These are phyloP conservation scores for Seiridium unicorne DNA, from an alignment of 2,329 filamentous ascomycete genomes.

Conservation along the genomic window DNA sequence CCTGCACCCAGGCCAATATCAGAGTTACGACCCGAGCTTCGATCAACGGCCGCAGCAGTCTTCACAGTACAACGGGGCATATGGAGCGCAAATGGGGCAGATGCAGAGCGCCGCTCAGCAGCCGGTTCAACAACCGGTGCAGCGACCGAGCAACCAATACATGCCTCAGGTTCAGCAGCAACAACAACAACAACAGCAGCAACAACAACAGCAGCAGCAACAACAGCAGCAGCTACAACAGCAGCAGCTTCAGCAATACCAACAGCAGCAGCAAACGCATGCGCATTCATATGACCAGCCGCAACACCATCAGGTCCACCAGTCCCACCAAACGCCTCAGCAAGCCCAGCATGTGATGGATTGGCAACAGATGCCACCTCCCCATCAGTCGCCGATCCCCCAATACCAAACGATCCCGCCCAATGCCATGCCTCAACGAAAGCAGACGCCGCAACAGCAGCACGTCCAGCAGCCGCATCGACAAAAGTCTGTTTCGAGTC, in stretches of 20 bases:
- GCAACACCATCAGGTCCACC: constrained; percentile 4
- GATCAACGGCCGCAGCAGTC: constrained; percentile 20
- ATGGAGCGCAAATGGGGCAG: constrained; percentile 10
- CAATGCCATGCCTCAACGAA: constrained; percentile 16
- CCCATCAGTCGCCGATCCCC: constrained; percentile 16
- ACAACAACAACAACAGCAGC: constrained; percentile 3
- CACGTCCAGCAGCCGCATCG: background rate
- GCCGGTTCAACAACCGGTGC: constrained; percentile 7
- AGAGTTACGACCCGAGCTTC: constrained; percentile 26
- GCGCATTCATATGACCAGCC: constrained; percentile 16
- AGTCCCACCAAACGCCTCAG: background rate
- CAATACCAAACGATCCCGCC: constrained; percentile 45
- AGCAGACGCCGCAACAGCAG: constrained; percentile 9
- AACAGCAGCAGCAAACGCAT: constrained; percentile 10
- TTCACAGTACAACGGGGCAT: constrained; percentile 13
- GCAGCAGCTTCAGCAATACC: constrained; percentile 8
- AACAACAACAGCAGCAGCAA: background rate
- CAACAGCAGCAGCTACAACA: constrained; percentile 10
- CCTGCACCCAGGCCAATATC: constrained; percentile 18
- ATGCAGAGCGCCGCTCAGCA: constrained; percentile 7
- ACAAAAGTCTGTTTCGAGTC: constrained; percentile 1
- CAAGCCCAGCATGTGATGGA: constrained; percentile 18
- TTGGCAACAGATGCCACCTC: constrained; percentile 25
- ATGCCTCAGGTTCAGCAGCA: constrained; percentile 10
- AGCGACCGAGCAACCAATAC: constrained; percentile 6